These are phyloP conservation scores for Globisporangium cylindrosporum DNA, from an alignment of 352 stramenopile genomes.

Conservation along the genomic window DNA sequence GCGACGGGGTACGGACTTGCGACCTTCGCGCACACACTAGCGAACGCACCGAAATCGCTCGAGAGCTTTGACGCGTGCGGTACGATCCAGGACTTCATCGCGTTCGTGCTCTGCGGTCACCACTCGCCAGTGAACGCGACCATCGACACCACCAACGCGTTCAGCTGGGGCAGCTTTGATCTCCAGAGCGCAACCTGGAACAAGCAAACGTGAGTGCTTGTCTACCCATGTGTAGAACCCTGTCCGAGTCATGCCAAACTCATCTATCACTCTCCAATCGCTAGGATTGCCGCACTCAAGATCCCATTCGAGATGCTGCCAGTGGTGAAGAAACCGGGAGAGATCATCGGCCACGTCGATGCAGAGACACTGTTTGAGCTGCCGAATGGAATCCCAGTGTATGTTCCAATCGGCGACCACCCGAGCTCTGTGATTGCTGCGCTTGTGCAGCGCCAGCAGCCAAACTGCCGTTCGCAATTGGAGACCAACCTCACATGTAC, in stretches of 20 bases:
- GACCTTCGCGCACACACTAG: constrained; percentile 58
- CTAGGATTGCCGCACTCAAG: constrained; percentile 47
- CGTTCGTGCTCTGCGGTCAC: constrained; percentile 70
- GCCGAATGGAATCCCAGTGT: constrained; percentile 34
- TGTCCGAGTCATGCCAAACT: no score
- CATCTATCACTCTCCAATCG: not conserved
- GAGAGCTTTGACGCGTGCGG: constrained; percentile 64
- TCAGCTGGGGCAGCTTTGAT: constrained; percentile 73
- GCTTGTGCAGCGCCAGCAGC: constrained; percentile 34
- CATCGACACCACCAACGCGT: constrained; percentile 78
- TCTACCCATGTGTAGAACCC: not conserved
- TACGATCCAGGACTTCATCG: constrained; percentile 78
- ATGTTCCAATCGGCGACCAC: constrained; percentile 76
- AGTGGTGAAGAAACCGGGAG: constrained; percentile 45
- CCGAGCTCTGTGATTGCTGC: constrained; percentile 67
- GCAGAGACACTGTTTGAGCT: constrained; percentile 22
- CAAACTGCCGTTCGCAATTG: constrained; percentile 5
- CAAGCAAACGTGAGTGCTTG: constrained; percentile 25
- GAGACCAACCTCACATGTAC: constrained; percentile 45
- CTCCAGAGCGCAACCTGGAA: constrained; percentile 44
- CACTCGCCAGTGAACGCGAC: constrained; percentile 27
- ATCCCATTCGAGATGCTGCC: constrained; percentile 68
- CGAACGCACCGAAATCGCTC: constrained; percentile 29
- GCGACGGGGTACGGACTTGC: constrained; percentile 68
- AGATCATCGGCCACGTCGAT: constrained; percentile 36